Conservation (phyloP, 495 filamentous ascomycete species). For the Aspergillus incahuasiensis region DNA sequence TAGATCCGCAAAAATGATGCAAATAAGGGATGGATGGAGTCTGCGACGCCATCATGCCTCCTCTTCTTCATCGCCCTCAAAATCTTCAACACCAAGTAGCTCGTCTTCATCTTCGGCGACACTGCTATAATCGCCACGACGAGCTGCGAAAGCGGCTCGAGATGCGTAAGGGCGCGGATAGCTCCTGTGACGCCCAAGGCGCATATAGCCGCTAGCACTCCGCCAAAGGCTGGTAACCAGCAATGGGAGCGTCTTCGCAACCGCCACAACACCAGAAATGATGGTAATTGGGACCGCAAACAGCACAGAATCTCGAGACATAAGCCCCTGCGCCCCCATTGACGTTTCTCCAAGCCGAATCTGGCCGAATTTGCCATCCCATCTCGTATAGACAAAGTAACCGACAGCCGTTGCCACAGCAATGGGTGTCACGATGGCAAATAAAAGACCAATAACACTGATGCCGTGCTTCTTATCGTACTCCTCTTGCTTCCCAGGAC, state of each 20-base stretch:
- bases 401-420: slow-evolving; percentile 63
- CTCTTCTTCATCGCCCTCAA: slow-evolving; percentile 86
- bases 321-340: slow-evolving; percentile 39
- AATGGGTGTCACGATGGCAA: slow-evolving; percentile 73
- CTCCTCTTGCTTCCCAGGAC: slow-evolving; percentile 71
- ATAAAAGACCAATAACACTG: slow-evolving; percentile 74
- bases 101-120: slow-evolving; percentile 93
- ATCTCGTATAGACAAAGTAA: slow-evolving; percentile 82
- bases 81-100: slow-evolving; percentile 79
- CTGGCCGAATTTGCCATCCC: slow-evolving; percentile 84
- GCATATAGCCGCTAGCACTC: slow-evolving; percentile 43
- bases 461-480: slow-evolving; percentile 68
- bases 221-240: slow-evolving; percentile 64
- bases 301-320: slow-evolving; percentile 60
- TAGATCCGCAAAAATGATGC: slow-evolving; percentile 16
- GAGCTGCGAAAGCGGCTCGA: slow-evolving; percentile 77
- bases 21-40: slow-evolving; percentile 4
- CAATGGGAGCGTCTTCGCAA: slow-evolving; percentile 69
- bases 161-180: slow-evolving; percentile 70
- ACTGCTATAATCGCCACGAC: slow-evolving; percentile 76
- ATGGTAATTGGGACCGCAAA: slow-evolving; percentile 75
- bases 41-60: slow-evolving; percentile 52
- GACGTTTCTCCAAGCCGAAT: slow-evolving; percentile 73
- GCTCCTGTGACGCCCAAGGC: slow-evolving; percentile 28
- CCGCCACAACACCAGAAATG: slow-evolving; percentile 71